Base-by-base conservation (phyloP, 805 yeast genomes). In the Candida suzukii region DNA sequence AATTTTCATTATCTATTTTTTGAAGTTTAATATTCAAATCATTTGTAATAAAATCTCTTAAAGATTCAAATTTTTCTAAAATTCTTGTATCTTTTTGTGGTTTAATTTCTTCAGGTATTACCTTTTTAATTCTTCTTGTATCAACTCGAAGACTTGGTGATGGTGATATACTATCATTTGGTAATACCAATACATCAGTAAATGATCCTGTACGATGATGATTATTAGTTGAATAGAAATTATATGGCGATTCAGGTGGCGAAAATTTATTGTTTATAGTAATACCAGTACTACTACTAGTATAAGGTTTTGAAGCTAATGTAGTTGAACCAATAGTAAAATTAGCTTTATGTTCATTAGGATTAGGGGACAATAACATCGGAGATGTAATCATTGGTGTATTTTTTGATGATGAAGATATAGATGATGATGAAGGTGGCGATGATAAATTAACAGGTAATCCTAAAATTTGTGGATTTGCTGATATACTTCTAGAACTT, bases 1-100 rank as follows among this genome's bases (percentile, higher is more conserved):
- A 19, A 43, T 56, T 66, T 31, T 67, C 59, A 7, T 45, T 37
- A 8, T 55, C 54, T 6, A 69, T 40, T 28, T 52, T 45, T 9
- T 45, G 40, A 6, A 60, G 41, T 18, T 53, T 43, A 30, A 46
- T 48, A 19, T 53, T 54, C 6, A 57, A 41, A 16, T 51, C 56
- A 1, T 48, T 48, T 3, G 57, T 40, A 2, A 54, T 45, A 17
- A 52, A 53, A 9, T 57, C 49, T 21, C 56, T 53, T n/a, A 55
- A 46, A 7, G 60, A 51, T 33, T 52, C 41, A 53, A 61, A 48
- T 46, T 55, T 46, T 48, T 54, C 20, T 4, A 21, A 13, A 12
- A 33, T 14, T 21, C 35, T 5, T 18, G 10, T 31, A 19, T 31
- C 35, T 19, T 19, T 31, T 7, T n/a, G 8, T 5, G 20, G 12